Evolutionary conservation across 164 flowering plant genomes (phyloP).

Genomic region (Warburgia ugandensis): DNA sequence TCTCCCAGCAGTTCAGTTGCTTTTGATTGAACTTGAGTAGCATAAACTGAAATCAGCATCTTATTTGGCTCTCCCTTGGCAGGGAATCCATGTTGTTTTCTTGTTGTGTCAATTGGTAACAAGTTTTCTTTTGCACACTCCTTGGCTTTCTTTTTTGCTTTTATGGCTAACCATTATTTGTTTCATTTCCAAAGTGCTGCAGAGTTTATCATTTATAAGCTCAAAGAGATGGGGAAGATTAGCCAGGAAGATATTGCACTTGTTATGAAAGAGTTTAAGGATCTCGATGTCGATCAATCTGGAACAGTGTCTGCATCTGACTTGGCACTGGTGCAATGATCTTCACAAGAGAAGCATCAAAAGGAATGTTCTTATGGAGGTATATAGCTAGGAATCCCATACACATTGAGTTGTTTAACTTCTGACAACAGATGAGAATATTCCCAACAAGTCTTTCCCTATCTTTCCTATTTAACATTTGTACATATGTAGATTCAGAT

Average conservation of each 20-base stretch:
- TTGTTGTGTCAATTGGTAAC: background rate
- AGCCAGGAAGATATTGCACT: conserved; percentile 49
- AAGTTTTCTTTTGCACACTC: background rate
- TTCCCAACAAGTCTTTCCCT: too few species aligned
- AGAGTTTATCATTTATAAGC: conserved; percentile 63
- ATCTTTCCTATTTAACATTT: too few species aligned
- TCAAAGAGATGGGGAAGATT: conserved; percentile 85
- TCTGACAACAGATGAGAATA: too few species aligned
- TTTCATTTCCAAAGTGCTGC: conserved; percentile 41
- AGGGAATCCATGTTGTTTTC: too few species aligned
- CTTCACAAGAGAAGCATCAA: conserved; percentile 3
- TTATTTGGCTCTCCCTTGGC: too few species aligned
- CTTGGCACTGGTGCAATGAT: conserved; percentile 36
- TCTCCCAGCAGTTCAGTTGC: too few species aligned
- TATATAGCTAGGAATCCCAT: too few species aligned
- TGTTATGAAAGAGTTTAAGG: conserved; percentile 51
- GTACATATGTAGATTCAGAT: too few species aligned
- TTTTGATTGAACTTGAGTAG: too few species aligned
- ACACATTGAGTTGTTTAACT: too few species aligned
- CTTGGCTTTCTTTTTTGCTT: background rate
- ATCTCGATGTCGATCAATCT: conserved; percentile 68
- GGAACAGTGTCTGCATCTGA: conserved; percentile 63
- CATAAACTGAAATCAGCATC: too few species aligned
- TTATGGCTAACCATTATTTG: too few species aligned
- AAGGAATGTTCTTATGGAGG: background rate